Evolutionary conservation across 1,139 yeast genomes (phyloP).

Genomic region (Debaryomycetaceae sp.): DNA sequence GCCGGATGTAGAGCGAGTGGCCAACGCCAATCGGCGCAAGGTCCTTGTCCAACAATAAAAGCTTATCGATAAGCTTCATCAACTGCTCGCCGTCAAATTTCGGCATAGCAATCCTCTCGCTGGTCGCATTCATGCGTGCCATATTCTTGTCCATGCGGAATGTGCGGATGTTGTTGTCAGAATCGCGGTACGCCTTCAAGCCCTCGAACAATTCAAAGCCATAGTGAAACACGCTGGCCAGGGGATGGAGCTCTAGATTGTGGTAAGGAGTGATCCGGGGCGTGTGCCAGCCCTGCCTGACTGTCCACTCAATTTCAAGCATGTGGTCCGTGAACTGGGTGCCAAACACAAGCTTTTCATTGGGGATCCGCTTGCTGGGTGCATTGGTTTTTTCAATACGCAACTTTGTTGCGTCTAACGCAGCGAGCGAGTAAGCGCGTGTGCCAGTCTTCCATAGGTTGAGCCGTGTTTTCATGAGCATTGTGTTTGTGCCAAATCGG

Average conservation of each 20-base stretch:
- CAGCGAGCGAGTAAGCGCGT: slow-evolving; percentile 23
- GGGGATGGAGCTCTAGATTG: slow-evolving; percentile 18
- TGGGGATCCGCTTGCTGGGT: slow-evolving; percentile 61
- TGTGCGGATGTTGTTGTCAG: slow-evolving; percentile 20
- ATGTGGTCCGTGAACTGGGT: slow-evolving; percentile 60
- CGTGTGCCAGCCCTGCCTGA: slow-evolving; percentile 24
- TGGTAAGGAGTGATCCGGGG: slow-evolving; percentile 29
- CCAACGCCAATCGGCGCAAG: slow-evolving; percentile 18
- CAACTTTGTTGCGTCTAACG: slow-evolving; percentile 63
- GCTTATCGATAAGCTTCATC: slow-evolving; percentile 22
- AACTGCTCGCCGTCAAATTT: slow-evolving; percentile 26
- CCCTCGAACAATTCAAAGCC: slow-evolving; percentile 20
- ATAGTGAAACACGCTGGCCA: slow-evolving; percentile 18
- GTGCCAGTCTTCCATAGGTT: too few species aligned
- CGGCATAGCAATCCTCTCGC: slow-evolving; percentile 27
- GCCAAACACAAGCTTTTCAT: slow-evolving; percentile 77
- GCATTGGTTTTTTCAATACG: slow-evolving; percentile 42
- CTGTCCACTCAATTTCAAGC: slow-evolving; percentile 28
- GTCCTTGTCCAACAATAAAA: slow-evolving; percentile 21
- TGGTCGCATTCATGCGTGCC: slow-evolving; percentile 27
- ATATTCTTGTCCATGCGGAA: slow-evolving; percentile 32
- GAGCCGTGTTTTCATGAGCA: too few species aligned
- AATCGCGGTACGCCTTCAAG: slow-evolving; percentile 19
- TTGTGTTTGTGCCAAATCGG: too few species aligned
- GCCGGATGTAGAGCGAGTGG: slow-evolving; percentile 19